These are phyloP conservation scores for Paracamarosporium sp. DNA, from an alignment of 2,329 filamentous ascomycete genomes.

Conservation along the genomic window DNA sequence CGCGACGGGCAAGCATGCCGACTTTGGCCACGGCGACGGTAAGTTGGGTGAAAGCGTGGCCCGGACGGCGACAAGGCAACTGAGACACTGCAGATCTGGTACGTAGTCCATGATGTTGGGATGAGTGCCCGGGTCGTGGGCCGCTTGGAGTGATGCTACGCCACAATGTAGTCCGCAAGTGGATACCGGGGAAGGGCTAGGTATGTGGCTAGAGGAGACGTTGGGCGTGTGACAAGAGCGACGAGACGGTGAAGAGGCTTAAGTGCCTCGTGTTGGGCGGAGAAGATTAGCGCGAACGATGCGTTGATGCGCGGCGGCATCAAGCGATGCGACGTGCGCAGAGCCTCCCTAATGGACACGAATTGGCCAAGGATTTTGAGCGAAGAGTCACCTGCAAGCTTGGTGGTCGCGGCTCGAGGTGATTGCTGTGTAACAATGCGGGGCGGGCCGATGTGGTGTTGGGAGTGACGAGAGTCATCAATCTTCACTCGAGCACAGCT, in stretches of 20 bases:
- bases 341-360: conserved; percentile 33
- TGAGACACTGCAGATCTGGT: conserved; percentile 2
- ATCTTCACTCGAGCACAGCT: background rate
- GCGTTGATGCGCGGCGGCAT: conserved; percentile 23
- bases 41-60: background rate
- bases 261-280: background rate
- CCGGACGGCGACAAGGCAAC: background rate
- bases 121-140: background rate
- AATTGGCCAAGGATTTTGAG: conserved; percentile 21
- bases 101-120: conserved; percentile 3
- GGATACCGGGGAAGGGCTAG: background rate
- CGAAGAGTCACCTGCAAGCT: background rate
- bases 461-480: conserved; percentile 10
- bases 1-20: background rate
- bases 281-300: conserved; percentile 8
- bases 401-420: conserved; percentile 14
- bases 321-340: conserved; percentile 31
- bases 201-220: background rate
- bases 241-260: background rate
- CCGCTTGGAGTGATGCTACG: background rate
- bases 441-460: conserved; percentile 14
- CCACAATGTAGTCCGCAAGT: background rate
- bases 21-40: background rate
- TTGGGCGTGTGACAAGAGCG: background rate
- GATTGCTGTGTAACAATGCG: conserved; percentile 7